Evolutionary conservation across 2,329 filamentous ascomycete species (phyloP).

Genomic region (Penicillium capsulatum): DNA sequence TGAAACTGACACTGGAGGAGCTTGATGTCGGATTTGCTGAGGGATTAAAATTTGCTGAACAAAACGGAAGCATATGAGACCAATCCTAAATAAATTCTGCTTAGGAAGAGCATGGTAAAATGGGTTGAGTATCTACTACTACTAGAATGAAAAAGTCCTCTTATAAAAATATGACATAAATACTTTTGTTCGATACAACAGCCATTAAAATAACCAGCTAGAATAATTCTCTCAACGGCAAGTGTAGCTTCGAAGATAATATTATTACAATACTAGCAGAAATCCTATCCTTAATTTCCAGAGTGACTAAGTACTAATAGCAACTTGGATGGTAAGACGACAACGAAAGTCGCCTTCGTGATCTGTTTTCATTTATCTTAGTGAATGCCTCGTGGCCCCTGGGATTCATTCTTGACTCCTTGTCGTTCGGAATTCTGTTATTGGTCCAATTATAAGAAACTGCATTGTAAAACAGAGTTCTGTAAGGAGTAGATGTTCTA

Average conservation of each 20-base stretch:
- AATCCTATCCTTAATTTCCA: background rate
- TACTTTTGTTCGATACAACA: background rate
- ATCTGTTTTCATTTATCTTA: background rate
- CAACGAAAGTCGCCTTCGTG: background rate
- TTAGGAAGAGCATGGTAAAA: background rate
- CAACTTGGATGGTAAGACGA: background rate
- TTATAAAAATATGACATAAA: background rate
- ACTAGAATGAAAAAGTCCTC: background rate
- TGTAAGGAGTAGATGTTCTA: background rate
- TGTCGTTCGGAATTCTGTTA: slow-evolving; percentile 2
- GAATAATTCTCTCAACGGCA: background rate
- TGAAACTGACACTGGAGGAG: background rate
- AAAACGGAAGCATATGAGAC: background rate
- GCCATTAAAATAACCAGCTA: background rate
- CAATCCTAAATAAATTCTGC: background rate
- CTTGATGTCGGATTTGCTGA: background rate
- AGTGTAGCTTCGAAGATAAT: background rate
- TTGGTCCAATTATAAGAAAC: background rate
- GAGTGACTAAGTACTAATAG: background rate
- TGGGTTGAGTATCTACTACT: background rate
- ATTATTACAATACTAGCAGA: background rate
- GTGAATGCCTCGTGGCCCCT: slow-evolving; percentile 2
- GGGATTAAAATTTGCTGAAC: background rate
- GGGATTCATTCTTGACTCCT: slow-evolving; percentile 2
- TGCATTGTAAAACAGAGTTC: background rate